Conservation (phyloP, 176 grass and related monocot genomes). For the Musa beccarii region DNA sequence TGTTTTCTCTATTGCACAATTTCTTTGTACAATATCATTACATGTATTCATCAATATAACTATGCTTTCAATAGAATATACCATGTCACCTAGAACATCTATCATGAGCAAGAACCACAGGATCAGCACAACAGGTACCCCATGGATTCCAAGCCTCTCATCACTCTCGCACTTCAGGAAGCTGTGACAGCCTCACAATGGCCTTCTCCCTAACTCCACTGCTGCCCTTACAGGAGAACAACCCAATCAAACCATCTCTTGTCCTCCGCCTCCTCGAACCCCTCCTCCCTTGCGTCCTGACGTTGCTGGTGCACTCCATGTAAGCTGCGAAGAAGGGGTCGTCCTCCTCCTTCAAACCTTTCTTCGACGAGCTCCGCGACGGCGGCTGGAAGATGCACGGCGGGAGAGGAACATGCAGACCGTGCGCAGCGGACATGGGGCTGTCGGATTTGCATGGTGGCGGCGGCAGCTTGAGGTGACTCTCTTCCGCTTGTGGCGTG, state of each 20-base stretch:
- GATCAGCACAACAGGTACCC: too few species aligned
- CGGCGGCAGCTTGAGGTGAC: conserved; percentile 4
- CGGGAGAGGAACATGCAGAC: conserved; percentile 31
- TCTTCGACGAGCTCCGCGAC: conserved; percentile 7
- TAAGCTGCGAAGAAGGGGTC: conserved; percentile 42
- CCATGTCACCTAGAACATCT: too few species aligned
- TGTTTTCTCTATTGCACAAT: too few species aligned
- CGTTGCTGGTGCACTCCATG: conserved; percentile 28
- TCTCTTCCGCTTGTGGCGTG: not conserved
- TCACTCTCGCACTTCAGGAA: not conserved
- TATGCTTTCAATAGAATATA: too few species aligned
- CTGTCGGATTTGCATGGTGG: not conserved
- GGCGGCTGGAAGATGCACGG: conserved; percentile 22
- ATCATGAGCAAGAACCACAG: too few species aligned
- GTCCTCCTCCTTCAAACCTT: conserved; percentile 9
- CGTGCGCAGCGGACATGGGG: not conserved
- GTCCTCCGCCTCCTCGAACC: conserved; percentile 4
- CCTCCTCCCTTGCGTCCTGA: not conserved
- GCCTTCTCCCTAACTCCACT: not conserved
- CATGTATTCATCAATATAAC: too few species aligned
- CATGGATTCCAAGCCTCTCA: not conserved
- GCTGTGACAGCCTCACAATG: not conserved
- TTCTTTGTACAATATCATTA: too few species aligned
- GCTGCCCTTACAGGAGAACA: not conserved
- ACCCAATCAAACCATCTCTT: not conserved